These are phyloP conservation scores for Xylaria sp. DNA, from an alignment of 495 filamentous ascomycete genomes.

Conservation along the genomic window DNA sequence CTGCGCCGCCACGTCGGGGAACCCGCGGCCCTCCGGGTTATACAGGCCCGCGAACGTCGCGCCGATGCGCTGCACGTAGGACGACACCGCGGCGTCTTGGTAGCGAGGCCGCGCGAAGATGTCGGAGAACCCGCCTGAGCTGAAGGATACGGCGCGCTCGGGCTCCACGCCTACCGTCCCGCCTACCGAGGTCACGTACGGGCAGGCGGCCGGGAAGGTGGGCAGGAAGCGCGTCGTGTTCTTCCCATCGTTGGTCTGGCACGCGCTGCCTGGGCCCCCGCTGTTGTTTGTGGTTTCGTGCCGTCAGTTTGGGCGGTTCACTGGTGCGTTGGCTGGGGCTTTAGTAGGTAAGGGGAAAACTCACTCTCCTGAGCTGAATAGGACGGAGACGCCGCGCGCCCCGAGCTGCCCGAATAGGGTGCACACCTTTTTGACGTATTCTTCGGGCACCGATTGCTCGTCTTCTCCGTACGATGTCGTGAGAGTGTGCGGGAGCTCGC, in stretches of 20 bases:
- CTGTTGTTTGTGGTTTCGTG: constrained; percentile 11
- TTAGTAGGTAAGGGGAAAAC: constrained; percentile 12
- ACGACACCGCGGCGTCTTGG: constrained; percentile 59
- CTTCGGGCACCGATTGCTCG: constrained; percentile 72
- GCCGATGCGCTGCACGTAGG: constrained; percentile 53
- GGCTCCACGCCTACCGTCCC: constrained; percentile 65
- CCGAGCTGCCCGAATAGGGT: constrained; percentile 70
- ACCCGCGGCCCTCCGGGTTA: constrained; percentile 65
- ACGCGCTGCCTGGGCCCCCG: constrained; percentile 69
- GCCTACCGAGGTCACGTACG: constrained; percentile 74
- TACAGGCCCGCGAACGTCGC: constrained; percentile 49
- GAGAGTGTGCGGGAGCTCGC: constrained; percentile 72
- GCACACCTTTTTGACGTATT: constrained; percentile 73
- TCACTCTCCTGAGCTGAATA: constrained; percentile 75
- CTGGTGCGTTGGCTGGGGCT: too few relatives aligned
- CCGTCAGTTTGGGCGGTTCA: too few relatives aligned
- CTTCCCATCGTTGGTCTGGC: constrained; percentile 71
- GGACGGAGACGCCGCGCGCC: constrained; percentile 75
- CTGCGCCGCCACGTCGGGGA: constrained; percentile 70
- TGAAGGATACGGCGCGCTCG: constrained; percentile 63
- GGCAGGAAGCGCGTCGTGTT: constrained; percentile 68
- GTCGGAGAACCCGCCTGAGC: constrained; percentile 72
- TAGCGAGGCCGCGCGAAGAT: constrained; percentile 64
- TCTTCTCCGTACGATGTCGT: constrained; percentile 84
- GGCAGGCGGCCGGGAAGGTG: constrained; percentile 72